These are phyloP conservation scores for Cutaneotrichosporon sp. DNA, from an alignment of 1,284 basidiomycete genomes.

Conservation along the genomic window DNA sequence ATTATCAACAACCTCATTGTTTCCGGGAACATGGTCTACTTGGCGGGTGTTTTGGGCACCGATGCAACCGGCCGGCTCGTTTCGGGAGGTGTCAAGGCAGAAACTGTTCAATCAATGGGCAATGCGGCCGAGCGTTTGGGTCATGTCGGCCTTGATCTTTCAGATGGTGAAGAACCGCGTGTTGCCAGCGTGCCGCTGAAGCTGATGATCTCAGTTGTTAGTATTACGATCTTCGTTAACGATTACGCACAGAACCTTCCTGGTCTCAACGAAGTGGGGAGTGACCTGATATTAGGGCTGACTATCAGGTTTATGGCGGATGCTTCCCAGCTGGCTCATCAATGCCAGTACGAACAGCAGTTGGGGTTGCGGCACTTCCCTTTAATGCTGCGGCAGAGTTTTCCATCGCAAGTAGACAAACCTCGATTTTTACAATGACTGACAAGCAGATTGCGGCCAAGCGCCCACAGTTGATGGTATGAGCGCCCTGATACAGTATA, in stretches of 20 bases:
- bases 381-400: conserved; percentile 13
- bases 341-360: conserved; percentile 12
- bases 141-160: conserved; percentile 14
- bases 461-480: not conserved
- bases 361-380: conserved; percentile 15
- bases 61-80: conserved; percentile 67
- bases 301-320: conserved; percentile 6
- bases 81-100: conserved; percentile 66
- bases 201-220: conserved; percentile 4
- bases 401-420: conserved; percentile 8
- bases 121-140: conserved; percentile 56
- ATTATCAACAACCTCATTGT: conserved; percentile 13
- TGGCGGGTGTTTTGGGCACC: conserved; percentile 12
- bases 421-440: not conserved
- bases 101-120: conserved; percentile 63
- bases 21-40: conserved; percentile 15
- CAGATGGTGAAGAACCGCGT: conserved; percentile 7
- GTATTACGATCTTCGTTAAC: conserved; percentile 11
- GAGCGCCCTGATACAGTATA: not conserved
- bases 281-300: not conserved
- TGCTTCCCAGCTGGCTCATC: conserved; percentile 8
- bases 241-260: conserved; percentile 11
- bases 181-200: not conserved
- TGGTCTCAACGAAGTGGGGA: conserved; percentile 11
- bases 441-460: not conserved